phyloP scores from a whole-genome alignment of 106 monocot species.

The Dendrobium nobile region DNA sequence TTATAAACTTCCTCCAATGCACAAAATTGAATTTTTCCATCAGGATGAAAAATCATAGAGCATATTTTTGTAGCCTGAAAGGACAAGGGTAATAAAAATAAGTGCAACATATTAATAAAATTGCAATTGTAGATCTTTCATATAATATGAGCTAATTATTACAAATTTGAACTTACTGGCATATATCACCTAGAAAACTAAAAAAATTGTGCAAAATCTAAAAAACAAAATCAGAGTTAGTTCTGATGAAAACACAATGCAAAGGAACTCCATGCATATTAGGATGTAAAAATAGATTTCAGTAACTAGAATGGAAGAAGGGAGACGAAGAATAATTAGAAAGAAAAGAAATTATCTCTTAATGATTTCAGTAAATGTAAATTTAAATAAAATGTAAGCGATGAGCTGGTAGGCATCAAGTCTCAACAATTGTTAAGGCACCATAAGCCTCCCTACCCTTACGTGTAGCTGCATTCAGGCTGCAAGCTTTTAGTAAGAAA shows the following conservation, averaged over 20 bases:
- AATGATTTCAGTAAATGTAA: no score
- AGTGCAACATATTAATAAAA: neutral
- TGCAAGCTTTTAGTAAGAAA: no score
- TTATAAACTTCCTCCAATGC: conserved; percentile 71
- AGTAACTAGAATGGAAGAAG: no score
- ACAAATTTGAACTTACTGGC: neutral
- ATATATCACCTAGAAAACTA: no score
- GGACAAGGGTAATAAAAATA: neutral
- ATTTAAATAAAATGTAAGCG: no score
- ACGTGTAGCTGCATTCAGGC: no score
- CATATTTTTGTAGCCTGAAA: conserved; percentile 55
- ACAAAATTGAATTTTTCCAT: conserved; percentile 87
- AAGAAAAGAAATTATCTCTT: no score
- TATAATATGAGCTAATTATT: neutral
- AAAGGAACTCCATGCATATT: neutral
- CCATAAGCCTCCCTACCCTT: no score
- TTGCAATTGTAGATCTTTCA: neutral
- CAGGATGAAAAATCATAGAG: conserved; percentile 85
- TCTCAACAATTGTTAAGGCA: no score
- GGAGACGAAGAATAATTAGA: no score
- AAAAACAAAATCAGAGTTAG: neutral
- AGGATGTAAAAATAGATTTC: neutral
- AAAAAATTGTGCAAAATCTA: no score
- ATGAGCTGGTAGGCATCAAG: no score
- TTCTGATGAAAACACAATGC: neutral